Conservation (phyloP, 2,329 filamentous ascomycete genomes). For the Phoma herbarum region DNA sequence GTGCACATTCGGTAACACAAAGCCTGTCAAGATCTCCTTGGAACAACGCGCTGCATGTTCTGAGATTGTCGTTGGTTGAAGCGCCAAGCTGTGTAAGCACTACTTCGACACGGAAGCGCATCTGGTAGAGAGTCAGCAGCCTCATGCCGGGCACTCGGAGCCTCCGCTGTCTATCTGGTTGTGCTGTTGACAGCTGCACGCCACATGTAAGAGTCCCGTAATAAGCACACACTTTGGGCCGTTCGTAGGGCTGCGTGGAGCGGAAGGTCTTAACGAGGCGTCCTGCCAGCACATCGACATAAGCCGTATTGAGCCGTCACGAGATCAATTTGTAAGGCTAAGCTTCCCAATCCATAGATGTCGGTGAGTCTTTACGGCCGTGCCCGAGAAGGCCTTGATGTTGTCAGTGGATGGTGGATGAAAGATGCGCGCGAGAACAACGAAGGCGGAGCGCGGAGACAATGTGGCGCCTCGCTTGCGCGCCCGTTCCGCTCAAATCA, state of each 20-base stretch:
- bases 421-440: background rate
- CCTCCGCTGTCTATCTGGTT: background rate
- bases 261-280: background rate
- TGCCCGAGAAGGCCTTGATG: background rate
- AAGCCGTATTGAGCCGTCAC: background rate
- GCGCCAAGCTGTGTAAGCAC: conserved; percentile 11
- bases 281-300: conserved; percentile 2
- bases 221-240: background rate
- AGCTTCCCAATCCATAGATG: background rate
- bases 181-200: conserved; percentile 7
- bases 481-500: background rate
- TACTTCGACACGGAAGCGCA: conserved; percentile 6
- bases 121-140: conserved; percentile 14
- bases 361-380: no score
- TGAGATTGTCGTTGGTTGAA: background rate
- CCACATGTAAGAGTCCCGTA: conserved; percentile 5
- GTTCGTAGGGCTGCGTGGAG: background rate
- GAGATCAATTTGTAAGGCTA: background rate
- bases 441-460: background rate
- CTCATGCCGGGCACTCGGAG: background rate
- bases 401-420: background rate
- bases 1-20: conserved; percentile 5
- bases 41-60: background rate
- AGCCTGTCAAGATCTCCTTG: background rate
- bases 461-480: background rate